These are phyloP conservation scores for Eucalyptus cladocalyx DNA, from an alignment of 345 rosid genomes.

Conservation along the genomic window DNA sequence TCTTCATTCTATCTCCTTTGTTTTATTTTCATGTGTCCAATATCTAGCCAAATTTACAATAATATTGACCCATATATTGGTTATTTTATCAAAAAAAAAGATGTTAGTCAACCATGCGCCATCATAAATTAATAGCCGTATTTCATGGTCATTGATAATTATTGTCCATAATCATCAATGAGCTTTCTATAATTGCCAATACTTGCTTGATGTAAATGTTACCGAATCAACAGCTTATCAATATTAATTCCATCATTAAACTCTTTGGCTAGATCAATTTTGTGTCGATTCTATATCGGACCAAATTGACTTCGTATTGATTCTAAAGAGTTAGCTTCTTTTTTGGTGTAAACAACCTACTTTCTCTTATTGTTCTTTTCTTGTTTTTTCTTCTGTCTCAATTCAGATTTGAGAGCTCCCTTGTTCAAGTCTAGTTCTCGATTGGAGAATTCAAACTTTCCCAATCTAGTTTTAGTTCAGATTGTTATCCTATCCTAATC, in stretches of 20 bases:
- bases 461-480: fast-evolving
- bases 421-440: fast-evolving
- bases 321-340: neutral
- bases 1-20: neutral
- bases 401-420: too few relatives aligned
- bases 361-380: too few relatives aligned
- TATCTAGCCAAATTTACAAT: neutral
- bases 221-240: neutral
- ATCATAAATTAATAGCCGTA: neutral
- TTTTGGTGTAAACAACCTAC: neutral
- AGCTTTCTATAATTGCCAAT: neutral
- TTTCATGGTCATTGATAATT: neutral
- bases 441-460: too few relatives aligned
- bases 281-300: neutral
- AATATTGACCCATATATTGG: neutral
- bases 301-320: neutral
- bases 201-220: neutral
- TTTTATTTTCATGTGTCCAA: neutral
- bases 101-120: neutral
- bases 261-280: neutral
- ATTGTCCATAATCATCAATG: neutral
- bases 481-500: too few relatives aligned
- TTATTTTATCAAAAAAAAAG: neutral
- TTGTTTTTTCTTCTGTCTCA: too few relatives aligned
- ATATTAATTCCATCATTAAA: neutral